Evolutionary conservation across 2,329 filamentous ascomycete genomes (phyloP), one percentile per base, ranked within the genome.

Genomic region (Drechslera avenae): DNA sequence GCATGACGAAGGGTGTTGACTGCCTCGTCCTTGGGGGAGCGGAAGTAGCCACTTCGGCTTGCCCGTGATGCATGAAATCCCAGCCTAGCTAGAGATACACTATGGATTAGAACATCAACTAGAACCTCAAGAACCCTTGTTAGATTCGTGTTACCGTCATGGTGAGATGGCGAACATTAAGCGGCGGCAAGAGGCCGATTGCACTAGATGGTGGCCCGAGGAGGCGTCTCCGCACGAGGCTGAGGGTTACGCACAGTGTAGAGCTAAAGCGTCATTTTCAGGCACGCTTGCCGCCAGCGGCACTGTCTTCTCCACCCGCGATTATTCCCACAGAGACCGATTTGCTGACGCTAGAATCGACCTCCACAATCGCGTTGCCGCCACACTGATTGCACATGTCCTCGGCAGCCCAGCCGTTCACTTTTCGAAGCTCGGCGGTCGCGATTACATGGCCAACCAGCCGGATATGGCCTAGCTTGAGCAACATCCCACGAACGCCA

Each of bases 61-160:
- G 23, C 21, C 50, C 45, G 50, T 52, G 34, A 43, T 21, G 45
- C 39, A 39, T 42, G 17, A 40, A 31, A 34, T 31, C 43, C 18
- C 33, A 26, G 14, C 39, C 9, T 34, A 31, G 30, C 50, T 49
- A 52, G 18, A 35, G 23, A 51, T 51, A 37, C 48, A 39, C 48
- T 51, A 41, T 19, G 21, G 30, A 31, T 31, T 30, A n/a, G 39
- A 21, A 19, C 16, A 30, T 14, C 13, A 14, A 28, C 9, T 28
- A 28, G 26, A 28, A 10, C 26, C 7, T 12, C 26, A 32, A 41
- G 12, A 16, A 16, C 13, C 18, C 14, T 41, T 23, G 18, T 17
- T 41, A 47, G 37, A 17, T 21, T 36, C 8, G 12, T 35, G 12
- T 9, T 47, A 17, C 26, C 5, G n/a, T 46, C 3, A 18, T 30